A percentile compares a stretch with the other conserved stretches of the same genome.
These are phyloP conservation scores for Diplodia seriata DNA, from an alignment of 2,329 filamentous ascomycete genomes.

Conservation along the genomic window DNA sequence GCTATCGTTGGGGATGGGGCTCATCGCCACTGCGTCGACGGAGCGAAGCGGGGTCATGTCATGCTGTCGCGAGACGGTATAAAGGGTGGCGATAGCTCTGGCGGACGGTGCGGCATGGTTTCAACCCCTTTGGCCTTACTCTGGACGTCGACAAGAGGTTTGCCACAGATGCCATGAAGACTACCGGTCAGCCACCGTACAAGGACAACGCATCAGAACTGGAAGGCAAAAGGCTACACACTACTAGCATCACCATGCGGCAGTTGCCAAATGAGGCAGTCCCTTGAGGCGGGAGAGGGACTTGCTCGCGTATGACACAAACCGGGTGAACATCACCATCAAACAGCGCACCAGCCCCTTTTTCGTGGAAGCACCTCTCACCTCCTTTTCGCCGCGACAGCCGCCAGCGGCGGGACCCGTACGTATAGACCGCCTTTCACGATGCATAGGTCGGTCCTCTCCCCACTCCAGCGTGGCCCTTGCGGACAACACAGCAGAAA, in stretches of 20 bases:
- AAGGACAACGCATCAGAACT: not conserved
- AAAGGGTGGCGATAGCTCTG: conserved; percentile 3
- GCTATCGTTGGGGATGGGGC: not conserved
- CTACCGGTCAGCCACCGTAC: conserved; percentile 3
- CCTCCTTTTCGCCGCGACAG: conserved; percentile 22
- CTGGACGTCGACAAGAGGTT: not conserved
- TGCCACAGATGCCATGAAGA: not conserved
- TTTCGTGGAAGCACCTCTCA: not conserved
- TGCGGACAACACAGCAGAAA: conserved; percentile 17
- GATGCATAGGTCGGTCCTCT: not conserved
- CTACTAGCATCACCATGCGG: not conserved
- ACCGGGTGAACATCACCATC: not conserved
- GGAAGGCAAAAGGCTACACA: not conserved
- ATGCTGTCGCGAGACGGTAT: conserved; percentile 2
- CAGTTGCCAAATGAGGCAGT: not conserved
- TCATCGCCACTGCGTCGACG: conserved; percentile 6
- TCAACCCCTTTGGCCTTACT: not conserved
- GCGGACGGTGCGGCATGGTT: not conserved
- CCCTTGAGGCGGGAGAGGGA: not conserved
- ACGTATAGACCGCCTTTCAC: conserved; percentile 24
- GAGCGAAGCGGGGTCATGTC: conserved; percentile 12
- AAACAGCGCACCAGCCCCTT: not conserved
- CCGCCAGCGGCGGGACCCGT: conserved; percentile 8
- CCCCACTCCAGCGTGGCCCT: conserved; percentile 3
- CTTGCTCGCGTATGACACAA: not conserved